These are phyloP conservation scores for Conoideocrella luteorostrata DNA, from an alignment of 2,329 filamentous ascomycete species.

Conservation along the genomic window DNA sequence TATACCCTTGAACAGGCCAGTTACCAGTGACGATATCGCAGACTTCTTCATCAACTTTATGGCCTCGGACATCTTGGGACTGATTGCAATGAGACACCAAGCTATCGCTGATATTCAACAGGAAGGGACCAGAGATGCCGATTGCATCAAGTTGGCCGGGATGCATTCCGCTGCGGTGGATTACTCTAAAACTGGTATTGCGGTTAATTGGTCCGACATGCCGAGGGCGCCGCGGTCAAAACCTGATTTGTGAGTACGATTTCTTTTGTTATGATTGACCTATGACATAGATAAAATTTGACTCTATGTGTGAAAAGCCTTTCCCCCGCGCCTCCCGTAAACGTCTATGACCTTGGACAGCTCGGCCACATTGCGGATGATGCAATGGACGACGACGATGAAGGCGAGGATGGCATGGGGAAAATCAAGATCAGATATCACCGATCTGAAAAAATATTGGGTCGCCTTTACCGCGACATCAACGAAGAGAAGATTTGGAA, in stretches of 20 bases:
- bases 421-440: constrained; percentile 52
- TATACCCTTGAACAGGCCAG: constrained; percentile 51
- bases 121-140: constrained; percentile 42
- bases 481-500: constrained; percentile 64
- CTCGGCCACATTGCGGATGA: constrained; percentile 35
- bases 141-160: constrained; percentile 51
- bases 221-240: constrained; percentile 33
- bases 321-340: constrained; percentile 37
- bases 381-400: constrained; percentile 29
- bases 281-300: too few relatives aligned
- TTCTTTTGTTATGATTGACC: too few relatives aligned
- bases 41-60: constrained; percentile 78
- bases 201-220: constrained; percentile 40
- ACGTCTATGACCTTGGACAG: constrained; percentile 39
- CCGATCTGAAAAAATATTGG: constrained; percentile 60
- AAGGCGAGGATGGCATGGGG: constrained; percentile 35
- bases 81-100: constrained; percentile 59
- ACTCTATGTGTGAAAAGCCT: too few relatives aligned
- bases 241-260: constrained; percentile 50
- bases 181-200: constrained; percentile 68
- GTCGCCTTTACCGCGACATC: constrained; percentile 63
- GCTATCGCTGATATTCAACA: constrained; percentile 54
- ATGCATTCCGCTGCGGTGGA: constrained; percentile 68
- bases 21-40: constrained; percentile 61
- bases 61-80: constrained; percentile 57